Percentiles rank a stretch among this genome's conserved stretches.
These are phyloP conservation scores for Acer campestre DNA, from an alignment of 345 rosid genomes.

Conservation along the genomic window DNA sequence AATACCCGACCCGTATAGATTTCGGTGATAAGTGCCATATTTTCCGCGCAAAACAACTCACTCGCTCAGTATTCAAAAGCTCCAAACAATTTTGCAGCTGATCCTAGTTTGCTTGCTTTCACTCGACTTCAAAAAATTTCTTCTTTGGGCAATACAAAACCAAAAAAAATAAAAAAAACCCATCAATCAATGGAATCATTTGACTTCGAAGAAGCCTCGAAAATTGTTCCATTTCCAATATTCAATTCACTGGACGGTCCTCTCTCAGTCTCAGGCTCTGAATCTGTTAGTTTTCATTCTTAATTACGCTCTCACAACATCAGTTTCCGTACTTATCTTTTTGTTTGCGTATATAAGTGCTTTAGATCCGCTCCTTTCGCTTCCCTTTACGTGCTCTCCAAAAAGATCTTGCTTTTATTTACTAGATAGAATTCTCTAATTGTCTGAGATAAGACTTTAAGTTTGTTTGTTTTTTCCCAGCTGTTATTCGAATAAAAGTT, in stretches of 20 bases:
- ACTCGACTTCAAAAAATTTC: background rate
- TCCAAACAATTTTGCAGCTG: background rate
- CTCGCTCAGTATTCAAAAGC: background rate
- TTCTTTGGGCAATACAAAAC: background rate
- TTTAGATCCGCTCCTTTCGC: constrained; percentile 28
- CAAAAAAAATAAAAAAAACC: background rate
- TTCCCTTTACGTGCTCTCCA: constrained; percentile 54
- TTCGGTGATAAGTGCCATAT: background rate
- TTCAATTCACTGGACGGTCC: constrained; percentile 27
- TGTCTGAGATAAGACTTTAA: background rate
- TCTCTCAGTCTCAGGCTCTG: constrained; percentile 18
- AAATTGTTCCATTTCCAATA: constrained; percentile 20
- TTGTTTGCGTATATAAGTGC: background rate
- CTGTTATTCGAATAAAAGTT: background rate
- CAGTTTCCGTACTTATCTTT: background rate
- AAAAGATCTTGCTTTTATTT: constrained; percentile 25
- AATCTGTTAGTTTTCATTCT: background rate
- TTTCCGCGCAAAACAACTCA: constrained; percentile 8
- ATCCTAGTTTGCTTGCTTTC: background rate
- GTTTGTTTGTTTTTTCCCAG: background rate
- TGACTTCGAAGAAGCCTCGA: constrained; percentile 42
- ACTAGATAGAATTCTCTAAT: background rate
- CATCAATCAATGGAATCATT: constrained; percentile 8
- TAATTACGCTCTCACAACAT: background rate
- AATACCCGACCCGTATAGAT: background rate